Evolutionary conservation across 352 stramenopile species (phyloP).

Genomic region (Phytophthora pseudosyringae): DNA sequence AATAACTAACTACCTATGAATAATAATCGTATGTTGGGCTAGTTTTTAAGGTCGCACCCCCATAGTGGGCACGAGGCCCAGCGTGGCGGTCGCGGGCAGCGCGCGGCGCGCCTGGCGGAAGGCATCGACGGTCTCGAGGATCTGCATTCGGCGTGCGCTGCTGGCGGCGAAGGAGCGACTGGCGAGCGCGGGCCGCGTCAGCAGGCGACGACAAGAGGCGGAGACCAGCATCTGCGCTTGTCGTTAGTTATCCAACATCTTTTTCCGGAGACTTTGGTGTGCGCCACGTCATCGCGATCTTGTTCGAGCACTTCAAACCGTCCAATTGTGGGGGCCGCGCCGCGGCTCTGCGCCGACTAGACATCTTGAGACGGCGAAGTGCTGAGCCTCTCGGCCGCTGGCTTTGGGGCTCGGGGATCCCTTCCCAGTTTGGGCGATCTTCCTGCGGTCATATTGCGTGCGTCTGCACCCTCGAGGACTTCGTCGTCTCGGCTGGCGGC

Average conservation of each 20-base stretch:
- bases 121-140: slow-evolving; percentile 60
- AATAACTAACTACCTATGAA: background rate
- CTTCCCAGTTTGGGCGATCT: background rate
- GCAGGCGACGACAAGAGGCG: slow-evolving; percentile 13
- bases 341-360: slow-evolving; percentile 4
- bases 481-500: background rate
- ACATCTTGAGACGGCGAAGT: slow-evolving; percentile 3
- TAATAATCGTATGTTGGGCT: background rate
- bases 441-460: background rate
- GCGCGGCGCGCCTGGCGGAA: slow-evolving; percentile 57
- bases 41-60: slow-evolving; percentile 71
- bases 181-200: slow-evolving; percentile 10
- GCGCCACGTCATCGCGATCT: slow-evolving; percentile 4
- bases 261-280: slow-evolving; percentile 3
- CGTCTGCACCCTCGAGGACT: background rate
- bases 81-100: slow-evolving; percentile 55
- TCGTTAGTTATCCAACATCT: slow-evolving; percentile 24
- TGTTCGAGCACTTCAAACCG: slow-evolving; percentile 13
- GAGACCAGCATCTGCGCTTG: slow-evolving; percentile 26
- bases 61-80: slow-evolving; percentile 99
- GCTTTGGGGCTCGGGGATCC: no score
- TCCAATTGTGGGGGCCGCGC: slow-evolving; percentile 18
- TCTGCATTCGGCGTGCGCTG: slow-evolving; percentile 36
- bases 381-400: slow-evolving; percentile 4
- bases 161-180: slow-evolving; percentile 29